Base-by-base conservation (phyloP, 2,329 filamentous ascomycete species). In the Fusarium falciforme region DNA sequence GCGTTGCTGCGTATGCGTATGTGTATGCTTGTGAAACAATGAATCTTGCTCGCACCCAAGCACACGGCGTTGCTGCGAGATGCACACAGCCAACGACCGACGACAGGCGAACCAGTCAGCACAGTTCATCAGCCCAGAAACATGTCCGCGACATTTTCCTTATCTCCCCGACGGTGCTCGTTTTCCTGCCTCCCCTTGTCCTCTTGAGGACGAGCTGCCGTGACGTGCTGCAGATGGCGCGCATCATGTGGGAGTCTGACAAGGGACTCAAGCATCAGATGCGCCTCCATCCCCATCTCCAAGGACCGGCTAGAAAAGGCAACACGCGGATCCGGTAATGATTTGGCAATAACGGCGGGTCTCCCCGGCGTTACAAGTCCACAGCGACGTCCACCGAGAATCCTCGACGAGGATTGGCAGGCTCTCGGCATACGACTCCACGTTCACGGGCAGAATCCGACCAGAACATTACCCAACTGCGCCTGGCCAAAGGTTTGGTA, bases 261-360 rank as follows among this genome's bases (percentile, higher is more conserved):
- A 70, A 76, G 70, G 61, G 36, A 71, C 38, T 68, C 17, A 22
- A 60, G 27, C 33, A 68, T 40, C 44, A 55, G 20, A 66, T 52
- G 20, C 42, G 49, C 47, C 47, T 44, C 36, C 64, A 36, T 66
- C 55, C 60, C 16, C 25, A 68, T 73, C 67, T 66, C 61, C 38
- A 65, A 67, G 36, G 57, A 57, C 58, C 76, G 76, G 76, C 69
- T 78, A 78, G 68, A 66, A 67, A 71, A 78, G 77, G 77, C 61
- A 78, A 78, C 62, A 68, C 63, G 61, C 74, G 77, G 77, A 64
- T 71, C 61, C 68, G 65, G 70, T 55, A 72, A 70, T 74, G 61
- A 61, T 75, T 74, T 69, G 67, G 72, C 60, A 70, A 77, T 73
- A 59, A 64, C 47, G 54, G 64, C 49, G 67, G 62, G 60, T 62